Evolutionary conservation across 345 rosid species (phyloP).

Genomic region (Lumnitzera littorea): DNA sequence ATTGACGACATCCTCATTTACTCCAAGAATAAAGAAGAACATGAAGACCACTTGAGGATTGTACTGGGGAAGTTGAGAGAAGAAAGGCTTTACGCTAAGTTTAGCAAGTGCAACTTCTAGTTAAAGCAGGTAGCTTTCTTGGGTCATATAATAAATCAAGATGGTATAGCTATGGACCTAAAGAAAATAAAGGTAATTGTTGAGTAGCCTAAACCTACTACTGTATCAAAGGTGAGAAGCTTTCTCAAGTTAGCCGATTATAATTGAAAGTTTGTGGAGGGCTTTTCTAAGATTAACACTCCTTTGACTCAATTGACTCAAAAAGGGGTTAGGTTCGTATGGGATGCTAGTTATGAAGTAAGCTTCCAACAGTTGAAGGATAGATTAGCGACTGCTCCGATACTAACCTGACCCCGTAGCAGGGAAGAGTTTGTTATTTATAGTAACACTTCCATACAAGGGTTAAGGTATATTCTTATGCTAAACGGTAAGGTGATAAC

Average conservation of each 20-base stretch:
- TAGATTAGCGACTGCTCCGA: no score
- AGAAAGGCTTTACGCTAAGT: background rate
- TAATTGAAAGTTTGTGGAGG: background rate
- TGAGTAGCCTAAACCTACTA: background rate
- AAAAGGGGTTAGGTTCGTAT: no score
- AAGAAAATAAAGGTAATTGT: background rate
- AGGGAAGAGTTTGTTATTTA: no score
- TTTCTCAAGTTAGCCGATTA: background rate
- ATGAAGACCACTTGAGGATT: background rate
- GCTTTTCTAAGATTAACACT: no score
- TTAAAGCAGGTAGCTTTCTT: background rate
- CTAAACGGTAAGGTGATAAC: no score
- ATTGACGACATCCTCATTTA: background rate
- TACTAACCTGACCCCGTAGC: no score
- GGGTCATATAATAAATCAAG: background rate
- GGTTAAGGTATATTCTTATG: no score
- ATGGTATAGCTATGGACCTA: background rate
- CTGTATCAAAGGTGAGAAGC: background rate
- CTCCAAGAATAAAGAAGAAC: background rate
- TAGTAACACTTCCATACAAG: no score
- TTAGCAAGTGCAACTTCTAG: background rate
- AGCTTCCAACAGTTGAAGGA: no score
- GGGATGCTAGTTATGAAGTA: no score
- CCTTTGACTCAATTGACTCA: no score
- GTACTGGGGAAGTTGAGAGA: background rate